phyloP scores from a whole-genome alignment of 192 early-diverging fungal genomes.

The Chytriomyces sp. region DNA sequence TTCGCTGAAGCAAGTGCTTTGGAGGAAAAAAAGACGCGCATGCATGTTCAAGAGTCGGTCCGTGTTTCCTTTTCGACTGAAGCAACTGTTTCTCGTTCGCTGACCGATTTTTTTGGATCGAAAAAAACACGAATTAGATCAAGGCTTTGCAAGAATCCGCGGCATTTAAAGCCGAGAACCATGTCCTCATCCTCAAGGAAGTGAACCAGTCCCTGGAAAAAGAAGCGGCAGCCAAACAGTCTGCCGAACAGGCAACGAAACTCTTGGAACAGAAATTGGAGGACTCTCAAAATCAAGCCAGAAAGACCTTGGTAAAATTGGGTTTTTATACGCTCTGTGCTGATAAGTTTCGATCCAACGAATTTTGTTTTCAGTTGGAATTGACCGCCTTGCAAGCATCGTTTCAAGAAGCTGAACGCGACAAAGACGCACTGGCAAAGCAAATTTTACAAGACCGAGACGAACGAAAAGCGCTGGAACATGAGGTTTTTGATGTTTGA shows the following conservation, averaged over 20 bases:
- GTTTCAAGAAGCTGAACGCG: slow-evolving; percentile 35
- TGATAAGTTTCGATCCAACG: too few relatives aligned
- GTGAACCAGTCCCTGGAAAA: not conserved
- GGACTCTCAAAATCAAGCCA: too few relatives aligned
- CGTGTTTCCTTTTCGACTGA: too few relatives aligned
- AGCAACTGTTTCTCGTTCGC: too few relatives aligned
- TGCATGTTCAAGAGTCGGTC: not conserved
- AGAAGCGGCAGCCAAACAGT: not conserved
- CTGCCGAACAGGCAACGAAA: not conserved
- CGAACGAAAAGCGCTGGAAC: not conserved
- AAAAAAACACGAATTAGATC: not conserved
- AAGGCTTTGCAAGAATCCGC: slow-evolving; percentile 1
- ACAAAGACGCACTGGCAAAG: slow-evolving; percentile 35
- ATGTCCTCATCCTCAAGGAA: slow-evolving; percentile 1
- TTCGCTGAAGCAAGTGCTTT: not conserved
- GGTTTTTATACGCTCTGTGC: too few relatives aligned
- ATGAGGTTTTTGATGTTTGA: not conserved
- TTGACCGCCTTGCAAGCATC: not conserved
- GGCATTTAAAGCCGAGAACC: not conserved
- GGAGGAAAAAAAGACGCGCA: slow-evolving; percentile 8
- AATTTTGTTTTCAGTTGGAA: not conserved
- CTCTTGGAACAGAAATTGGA: not conserved
- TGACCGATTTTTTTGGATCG: too few relatives aligned
- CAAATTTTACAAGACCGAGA: slow-evolving; percentile 47
- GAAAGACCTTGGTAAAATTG: too few relatives aligned